phyloP scores from a whole-genome alignment of 2,329 filamentous ascomycete species.

The Alternaria sp. region DNA sequence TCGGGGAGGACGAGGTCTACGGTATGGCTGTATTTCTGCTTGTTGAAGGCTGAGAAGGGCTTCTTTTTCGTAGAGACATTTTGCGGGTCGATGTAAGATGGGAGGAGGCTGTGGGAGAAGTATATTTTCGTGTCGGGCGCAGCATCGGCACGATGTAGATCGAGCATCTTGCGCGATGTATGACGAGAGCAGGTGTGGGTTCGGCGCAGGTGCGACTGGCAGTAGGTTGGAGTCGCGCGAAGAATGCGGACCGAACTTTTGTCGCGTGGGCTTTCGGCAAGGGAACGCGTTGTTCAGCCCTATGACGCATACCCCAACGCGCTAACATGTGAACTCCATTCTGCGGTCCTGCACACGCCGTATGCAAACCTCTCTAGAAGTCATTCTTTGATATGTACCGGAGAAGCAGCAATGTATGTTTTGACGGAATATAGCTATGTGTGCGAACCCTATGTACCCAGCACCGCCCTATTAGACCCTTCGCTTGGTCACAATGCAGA shows the following conservation, averaged over 20 bases:
- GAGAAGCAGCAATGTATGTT: background rate
- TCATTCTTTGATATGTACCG: background rate
- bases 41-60: conserved; percentile 75
- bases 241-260: conserved; percentile 6
- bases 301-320: conserved; percentile 7
- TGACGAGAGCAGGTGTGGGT: background rate
- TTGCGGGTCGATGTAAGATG: conserved; percentile 72
- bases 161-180: conserved; percentile 37
- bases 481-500: background rate
- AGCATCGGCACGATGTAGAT: conserved; percentile 43
- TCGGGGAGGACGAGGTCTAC: conserved; percentile 77
- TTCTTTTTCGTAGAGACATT: conserved; percentile 67
- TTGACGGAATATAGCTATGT: background rate
- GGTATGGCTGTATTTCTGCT: conserved; percentile 73
- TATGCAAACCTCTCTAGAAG: background rate
- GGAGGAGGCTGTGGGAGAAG: conserved; percentile 73
- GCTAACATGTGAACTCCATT: conserved; percentile 6
- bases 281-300: conserved; percentile 9
- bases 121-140: conserved; percentile 70
- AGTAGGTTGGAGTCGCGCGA: background rate
- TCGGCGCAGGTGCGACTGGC: background rate
- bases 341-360: background rate
- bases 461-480: background rate
- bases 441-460: background rate
- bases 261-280: conserved; percentile 11